Evolutionary conservation across 1,139 yeast species (phyloP).

Genomic region (Yamadazyma taylorii): DNA sequence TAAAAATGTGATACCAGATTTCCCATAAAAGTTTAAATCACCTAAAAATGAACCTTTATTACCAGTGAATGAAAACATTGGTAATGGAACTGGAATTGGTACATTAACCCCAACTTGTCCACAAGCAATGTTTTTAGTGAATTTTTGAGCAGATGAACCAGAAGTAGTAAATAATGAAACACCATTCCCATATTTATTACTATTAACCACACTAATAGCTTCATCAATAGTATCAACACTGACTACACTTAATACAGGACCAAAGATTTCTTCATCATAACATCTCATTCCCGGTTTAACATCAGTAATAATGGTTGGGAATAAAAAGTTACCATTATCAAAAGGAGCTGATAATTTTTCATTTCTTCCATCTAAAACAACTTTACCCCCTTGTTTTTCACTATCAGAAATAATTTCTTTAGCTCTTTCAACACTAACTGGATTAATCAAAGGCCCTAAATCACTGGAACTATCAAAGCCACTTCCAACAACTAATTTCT

Average conservation of each 20-base stretch:
- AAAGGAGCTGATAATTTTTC: constrained; percentile 32
- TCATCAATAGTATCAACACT: constrained; percentile 70
- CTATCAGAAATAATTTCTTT: constrained; percentile 57
- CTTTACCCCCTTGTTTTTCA: constrained; percentile 55
- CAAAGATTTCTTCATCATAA: constrained; percentile 75
- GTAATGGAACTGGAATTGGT: constrained; percentile 83
- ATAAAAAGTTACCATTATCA: constrained; percentile 71
- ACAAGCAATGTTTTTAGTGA: constrained; percentile 67
- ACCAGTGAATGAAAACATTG: constrained; percentile 82
- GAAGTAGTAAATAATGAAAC: constrained; percentile 69
- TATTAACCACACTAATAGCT: constrained; percentile 65
- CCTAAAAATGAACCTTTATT: constrained; percentile 77
- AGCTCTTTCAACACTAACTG: constrained; percentile 55
- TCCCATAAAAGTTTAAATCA: constrained; percentile 78
- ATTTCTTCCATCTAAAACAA: constrained; percentile 66
- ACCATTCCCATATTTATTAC: constrained; percentile 73
- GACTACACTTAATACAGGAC: constrained; percentile 68
- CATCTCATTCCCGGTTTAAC: constrained; percentile 71
- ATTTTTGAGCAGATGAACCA: constrained; percentile 69
- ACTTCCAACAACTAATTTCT: constrained; percentile 58
- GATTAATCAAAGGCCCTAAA: constrained; percentile 72
- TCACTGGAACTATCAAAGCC: constrained; percentile 65
- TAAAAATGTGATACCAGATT: constrained; percentile 69
- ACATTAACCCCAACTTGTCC: constrained; percentile 83
- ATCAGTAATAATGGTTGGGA: constrained; percentile 66